A percentile compares a stretch with the other conserved stretches of the same genome.
phyloP scores from a whole-genome alignment of 108 stramenopile species.

The Pseudonitzschia multiseries region DNA sequence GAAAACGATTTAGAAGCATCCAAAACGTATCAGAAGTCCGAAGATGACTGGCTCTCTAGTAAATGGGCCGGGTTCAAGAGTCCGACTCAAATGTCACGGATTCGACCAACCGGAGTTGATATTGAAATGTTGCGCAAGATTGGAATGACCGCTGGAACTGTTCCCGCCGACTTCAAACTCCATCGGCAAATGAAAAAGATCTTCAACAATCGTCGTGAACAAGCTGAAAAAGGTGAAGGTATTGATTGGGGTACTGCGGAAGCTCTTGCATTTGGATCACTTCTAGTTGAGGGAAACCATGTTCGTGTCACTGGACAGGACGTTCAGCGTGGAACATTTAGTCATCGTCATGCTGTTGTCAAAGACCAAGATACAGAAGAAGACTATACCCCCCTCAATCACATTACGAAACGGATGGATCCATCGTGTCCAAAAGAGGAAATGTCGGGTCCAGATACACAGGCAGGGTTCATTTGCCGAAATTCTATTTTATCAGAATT shows the following conservation, averaged over 20 bases:
- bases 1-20: conserved; percentile 89
- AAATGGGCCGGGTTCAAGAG: conserved; percentile 95
- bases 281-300: conserved; percentile 97
- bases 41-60: conserved; percentile 91
- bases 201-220: conserved; percentile 78
- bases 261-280: conserved; percentile 95
- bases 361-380: conserved; percentile 93
- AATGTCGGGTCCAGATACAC: conserved; percentile 71
- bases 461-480: conserved; percentile 89
- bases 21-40: conserved; percentile 83
- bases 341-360: conserved; percentile 96
- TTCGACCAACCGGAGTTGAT: conserved; percentile 93
- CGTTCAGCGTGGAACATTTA: conserved; percentile 96
- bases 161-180: conserved; percentile 89
- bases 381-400: conserved; percentile 92
- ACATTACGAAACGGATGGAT: conserved; percentile 77
- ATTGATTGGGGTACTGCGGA: conserved; percentile 99
- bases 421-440: conserved; percentile 84
- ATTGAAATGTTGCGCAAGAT: conserved; percentile 76
- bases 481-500: conserved; percentile 98
- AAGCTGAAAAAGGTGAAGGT: conserved; percentile 82
- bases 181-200: conserved; percentile 94
- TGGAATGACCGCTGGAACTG: conserved; percentile 77
- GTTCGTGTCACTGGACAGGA: conserved; percentile 99
- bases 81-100: conserved; percentile 84